Evolutionary conservation across 139 green algal genomes (phyloP).

Genomic region (Chlamydomonas sp.): DNA sequence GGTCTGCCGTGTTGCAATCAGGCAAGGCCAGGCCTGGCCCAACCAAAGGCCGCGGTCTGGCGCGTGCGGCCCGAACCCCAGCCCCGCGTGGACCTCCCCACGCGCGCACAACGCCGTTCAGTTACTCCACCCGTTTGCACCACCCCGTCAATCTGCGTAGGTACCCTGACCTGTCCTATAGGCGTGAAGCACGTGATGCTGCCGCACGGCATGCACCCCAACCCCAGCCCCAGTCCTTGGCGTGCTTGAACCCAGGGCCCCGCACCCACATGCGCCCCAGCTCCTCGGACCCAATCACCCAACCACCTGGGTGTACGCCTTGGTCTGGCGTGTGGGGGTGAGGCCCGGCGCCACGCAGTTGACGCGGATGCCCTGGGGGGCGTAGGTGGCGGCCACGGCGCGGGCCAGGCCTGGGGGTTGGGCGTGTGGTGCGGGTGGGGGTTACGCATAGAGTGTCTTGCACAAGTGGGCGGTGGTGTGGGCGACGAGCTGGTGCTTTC

Average conservation of each 20-base stretch:
- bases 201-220: background rate
- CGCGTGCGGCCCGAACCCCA: too few relatives aligned
- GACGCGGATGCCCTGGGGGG: conserved; percentile 66
- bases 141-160: too few relatives aligned
- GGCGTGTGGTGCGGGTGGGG: background rate
- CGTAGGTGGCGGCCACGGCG: conserved; percentile 69
- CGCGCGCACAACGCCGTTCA: too few relatives aligned
- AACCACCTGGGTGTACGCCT: background rate
- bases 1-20: background rate
- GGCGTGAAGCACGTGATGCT: background rate
- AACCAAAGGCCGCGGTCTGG: too few relatives aligned
- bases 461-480: background rate
- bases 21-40: too few relatives aligned
- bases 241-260: too few relatives aligned
- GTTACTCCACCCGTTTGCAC: too few relatives aligned
- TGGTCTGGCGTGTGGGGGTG: conserved; percentile 46
- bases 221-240: too few relatives aligned
- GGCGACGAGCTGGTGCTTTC: background rate
- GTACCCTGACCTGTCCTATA: too few relatives aligned
- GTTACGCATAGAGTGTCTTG: background rate
- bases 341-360: conserved; percentile 81
- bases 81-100: too few relatives aligned
- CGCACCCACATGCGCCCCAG: background rate
- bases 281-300: background rate
- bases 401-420: conserved; percentile 20